Evolutionary conservation across 2,329 filamentous ascomycete species (phyloP).

Genomic region (Diaporthe longicolla): DNA sequence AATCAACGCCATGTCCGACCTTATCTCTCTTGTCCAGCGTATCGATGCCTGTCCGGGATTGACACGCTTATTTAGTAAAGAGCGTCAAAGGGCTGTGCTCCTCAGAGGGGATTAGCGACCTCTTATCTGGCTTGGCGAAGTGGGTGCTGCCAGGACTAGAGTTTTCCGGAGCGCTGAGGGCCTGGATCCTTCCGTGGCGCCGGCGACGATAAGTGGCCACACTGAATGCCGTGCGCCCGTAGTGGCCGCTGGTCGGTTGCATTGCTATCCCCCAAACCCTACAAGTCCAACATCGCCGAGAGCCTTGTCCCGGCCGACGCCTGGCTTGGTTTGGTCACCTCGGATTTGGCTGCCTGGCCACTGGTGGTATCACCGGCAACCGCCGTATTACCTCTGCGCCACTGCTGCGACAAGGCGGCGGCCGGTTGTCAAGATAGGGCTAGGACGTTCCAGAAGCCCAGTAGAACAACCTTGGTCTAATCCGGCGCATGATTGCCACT

Average conservation of each 20-base stretch:
- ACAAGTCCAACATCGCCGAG: not conserved
- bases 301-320: not conserved
- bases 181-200: constrained; percentile 12
- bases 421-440: constrained; percentile 13
- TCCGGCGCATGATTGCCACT: constrained; percentile 11
- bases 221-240: not conserved
- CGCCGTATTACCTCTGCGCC: constrained; percentile 9
- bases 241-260: constrained; percentile 13
- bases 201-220: constrained; percentile 22
- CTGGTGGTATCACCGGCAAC: not conserved
- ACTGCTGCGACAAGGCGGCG: constrained; percentile 16
- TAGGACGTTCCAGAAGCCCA: constrained; percentile 34
- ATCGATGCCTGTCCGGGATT: constrained; percentile 10
- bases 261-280: not conserved
- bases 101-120: constrained; percentile 23
- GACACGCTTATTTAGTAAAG: constrained; percentile 30
- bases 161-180: constrained; percentile 4
- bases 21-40: constrained; percentile 29
- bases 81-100: constrained; percentile 12
- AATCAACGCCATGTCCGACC: constrained; percentile 29
- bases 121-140: constrained; percentile 36
- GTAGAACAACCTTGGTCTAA: constrained; percentile 21
- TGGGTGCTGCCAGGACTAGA: constrained; percentile 30
- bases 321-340: constrained; percentile 4
- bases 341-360: constrained; percentile 3